Evolutionary conservation across 1,284 basidiomycete species (phyloP).

Genomic region (Trametes polyzona): DNA sequence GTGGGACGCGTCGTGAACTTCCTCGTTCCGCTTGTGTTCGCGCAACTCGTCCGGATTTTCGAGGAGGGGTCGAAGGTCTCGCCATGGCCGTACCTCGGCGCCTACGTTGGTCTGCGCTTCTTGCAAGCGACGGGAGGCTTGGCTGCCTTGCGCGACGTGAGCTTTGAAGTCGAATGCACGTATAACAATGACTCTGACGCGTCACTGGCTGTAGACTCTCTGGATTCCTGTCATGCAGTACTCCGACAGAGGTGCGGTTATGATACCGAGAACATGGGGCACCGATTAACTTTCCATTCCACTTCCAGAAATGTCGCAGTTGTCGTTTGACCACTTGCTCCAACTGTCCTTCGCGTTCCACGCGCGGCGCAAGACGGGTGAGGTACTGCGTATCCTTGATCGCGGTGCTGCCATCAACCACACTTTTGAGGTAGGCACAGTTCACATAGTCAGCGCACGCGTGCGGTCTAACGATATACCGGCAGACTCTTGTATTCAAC

Average conservation of each 20-base stretch:
- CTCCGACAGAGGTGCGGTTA: slow-evolving; percentile 61
- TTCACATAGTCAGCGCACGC: neutral
- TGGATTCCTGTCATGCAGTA: slow-evolving; percentile 90
- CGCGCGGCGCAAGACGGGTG: slow-evolving; percentile 70
- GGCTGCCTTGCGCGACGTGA: slow-evolving; percentile 66
- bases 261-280: neutral
- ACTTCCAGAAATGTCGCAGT: slow-evolving; percentile 70
- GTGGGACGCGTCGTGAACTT: slow-evolving; percentile 80
- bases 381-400: slow-evolving; percentile 69
- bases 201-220: slow-evolving; percentile 48
- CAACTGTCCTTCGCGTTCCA: slow-evolving; percentile 89
- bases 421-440: slow-evolving; percentile 40
- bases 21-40: slow-evolving; percentile 74
- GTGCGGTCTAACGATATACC: neutral
- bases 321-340: slow-evolving; percentile 80
- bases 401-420: slow-evolving; percentile 61
- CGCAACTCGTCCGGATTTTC: slow-evolving; percentile 65
- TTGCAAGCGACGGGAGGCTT: slow-evolving; percentile 75
- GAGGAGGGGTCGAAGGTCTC: slow-evolving; percentile 51
- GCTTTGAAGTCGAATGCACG: slow-evolving; percentile 24
- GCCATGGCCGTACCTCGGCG: slow-evolving; percentile 66
- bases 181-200: neutral
- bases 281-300: neutral
- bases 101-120: slow-evolving; percentile 67
- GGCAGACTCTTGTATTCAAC: slow-evolving; percentile 75